These are phyloP conservation scores for Plantago lanceolata DNA, from an alignment of 305 asterid genomes.

Conservation along the genomic window DNA sequence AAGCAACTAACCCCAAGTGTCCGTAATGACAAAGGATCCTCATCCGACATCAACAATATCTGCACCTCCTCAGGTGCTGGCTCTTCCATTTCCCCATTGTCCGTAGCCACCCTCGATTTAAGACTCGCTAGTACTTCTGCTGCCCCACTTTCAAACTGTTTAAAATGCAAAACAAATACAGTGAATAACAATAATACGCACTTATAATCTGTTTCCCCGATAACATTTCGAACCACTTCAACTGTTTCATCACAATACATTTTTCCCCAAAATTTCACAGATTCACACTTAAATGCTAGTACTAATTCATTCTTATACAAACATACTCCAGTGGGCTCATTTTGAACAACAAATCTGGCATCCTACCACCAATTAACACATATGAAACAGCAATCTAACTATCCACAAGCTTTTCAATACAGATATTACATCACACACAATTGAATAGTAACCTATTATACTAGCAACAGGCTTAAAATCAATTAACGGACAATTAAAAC, in stretches of 20 bases:
- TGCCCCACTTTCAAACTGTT: slow-evolving; percentile 89
- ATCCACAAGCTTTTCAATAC: no score
- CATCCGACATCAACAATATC: slow-evolving; percentile 76
- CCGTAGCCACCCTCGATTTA: slow-evolving; percentile 74
- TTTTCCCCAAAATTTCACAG: no score
- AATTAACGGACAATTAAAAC: no score
- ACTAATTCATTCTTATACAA: no score
- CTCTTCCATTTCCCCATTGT: slow-evolving; percentile 84
- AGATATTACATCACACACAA: no score
- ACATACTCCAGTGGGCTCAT: background rate
- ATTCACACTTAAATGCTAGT: background rate
- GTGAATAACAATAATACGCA: background rate
- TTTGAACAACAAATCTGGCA: background rate
- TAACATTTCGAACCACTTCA: background rate
- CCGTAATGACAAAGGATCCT: slow-evolving; percentile 81
- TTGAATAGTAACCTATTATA: background rate
- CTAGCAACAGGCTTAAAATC: background rate
- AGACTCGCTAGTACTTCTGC: slow-evolving; percentile 83
- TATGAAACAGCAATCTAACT: background rate
- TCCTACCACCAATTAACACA: background rate
- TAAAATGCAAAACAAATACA: slow-evolving; percentile 9
- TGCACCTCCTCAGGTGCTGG: slow-evolving; percentile 91
- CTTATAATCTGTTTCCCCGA: no score
- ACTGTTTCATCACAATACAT: no score
- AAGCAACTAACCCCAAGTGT: slow-evolving; percentile 75